Percentiles rank a stretch among this genome's conserved stretches.
Conservation (phyloP, 768 basidiomycete genomes). For the Tubosaeta brunneosetosa region DNA sequence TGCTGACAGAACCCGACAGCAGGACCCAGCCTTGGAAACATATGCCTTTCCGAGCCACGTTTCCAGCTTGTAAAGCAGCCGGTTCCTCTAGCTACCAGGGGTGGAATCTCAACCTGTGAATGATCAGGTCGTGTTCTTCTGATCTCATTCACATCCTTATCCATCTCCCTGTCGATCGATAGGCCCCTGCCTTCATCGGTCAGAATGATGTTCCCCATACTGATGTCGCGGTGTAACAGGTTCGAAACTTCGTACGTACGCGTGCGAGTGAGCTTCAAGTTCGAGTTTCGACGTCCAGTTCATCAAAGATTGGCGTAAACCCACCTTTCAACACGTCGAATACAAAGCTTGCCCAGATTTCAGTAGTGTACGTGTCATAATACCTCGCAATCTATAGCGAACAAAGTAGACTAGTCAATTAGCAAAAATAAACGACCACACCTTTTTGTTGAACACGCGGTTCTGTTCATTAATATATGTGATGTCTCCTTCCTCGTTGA, state of each 20-base stretch:
- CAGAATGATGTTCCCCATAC: background rate
- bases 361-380: constrained; percentile 95
- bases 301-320: background rate
- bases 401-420: background rate
- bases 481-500: constrained; percentile 92
- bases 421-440: constrained; percentile 20
- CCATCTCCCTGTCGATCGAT: background rate
- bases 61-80: background rate
- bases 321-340: background rate
- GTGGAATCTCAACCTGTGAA: background rate
- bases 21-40: constrained; percentile 13
- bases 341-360: constrained; percentile 93
- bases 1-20: background rate
- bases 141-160: background rate
- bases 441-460: constrained; percentile 98
- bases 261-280: background rate
- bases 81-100: background rate
- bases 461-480: constrained; percentile 99
- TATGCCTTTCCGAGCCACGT: background rate
- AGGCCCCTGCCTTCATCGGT: background rate
- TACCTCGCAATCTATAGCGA: constrained; percentile 76
- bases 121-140: background rate
- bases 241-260: background rate
- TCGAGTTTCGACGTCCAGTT: background rate
- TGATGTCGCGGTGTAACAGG: background rate